A percentile compares a stretch with the other conserved stretches of the same genome.
Evolutionary conservation across 805 yeast genomes (phyloP).

Genomic region (Ogataea ramenticola): DNA sequence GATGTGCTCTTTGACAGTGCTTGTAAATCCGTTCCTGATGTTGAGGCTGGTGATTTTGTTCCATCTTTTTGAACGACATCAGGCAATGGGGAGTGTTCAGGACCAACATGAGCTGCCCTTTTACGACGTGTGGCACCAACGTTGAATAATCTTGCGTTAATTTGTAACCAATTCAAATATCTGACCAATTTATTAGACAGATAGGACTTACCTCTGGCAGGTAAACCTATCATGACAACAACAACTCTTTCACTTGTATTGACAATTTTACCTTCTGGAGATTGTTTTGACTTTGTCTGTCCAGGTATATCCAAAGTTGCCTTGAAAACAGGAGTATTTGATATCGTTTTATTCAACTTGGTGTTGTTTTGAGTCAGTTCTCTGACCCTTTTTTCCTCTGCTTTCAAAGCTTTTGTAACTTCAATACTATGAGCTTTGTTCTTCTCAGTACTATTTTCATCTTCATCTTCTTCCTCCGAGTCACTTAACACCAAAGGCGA

Average conservation of each 20-base stretch:
- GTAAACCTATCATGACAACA: constrained; percentile 93
- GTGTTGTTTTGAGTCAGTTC: constrained; percentile 21
- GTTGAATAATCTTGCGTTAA: constrained; percentile 83
- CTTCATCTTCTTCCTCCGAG: constrained; percentile 20
- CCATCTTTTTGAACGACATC: constrained; percentile 21
- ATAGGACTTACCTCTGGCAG: constrained; percentile 93
- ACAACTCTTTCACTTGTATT: constrained; percentile 64
- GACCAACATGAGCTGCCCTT: constrained; percentile 59
- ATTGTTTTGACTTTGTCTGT: constrained; percentile 68
- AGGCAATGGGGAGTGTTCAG: constrained; percentile 58
- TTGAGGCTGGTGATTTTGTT: neutral
- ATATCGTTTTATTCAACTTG: constrained; percentile 13
- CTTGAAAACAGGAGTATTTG: constrained; percentile 5
- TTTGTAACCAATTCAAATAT: constrained; percentile 90
- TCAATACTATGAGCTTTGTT: neutral
- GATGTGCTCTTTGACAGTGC: constrained; percentile 10
- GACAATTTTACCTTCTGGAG: constrained; percentile 68
- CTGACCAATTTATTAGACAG: constrained; percentile 86
- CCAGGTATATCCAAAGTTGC: constrained; percentile 92
- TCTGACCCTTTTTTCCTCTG: constrained; percentile 8
- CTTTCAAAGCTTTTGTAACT: neutral
- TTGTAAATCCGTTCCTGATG: neutral
- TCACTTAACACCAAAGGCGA: constrained; percentile 21
- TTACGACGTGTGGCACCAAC: constrained; percentile 92
- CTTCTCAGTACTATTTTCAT: constrained; percentile 8